phyloP scores from a whole-genome alignment of 306 rosid genomes.

The cucumber (Cucumis sativus) region Cucumber_9930_V3 NC_026655.2:1380001-1380500 shows the following conservation, averaged over 20 bases:
- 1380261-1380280: conserved; percentile 1
- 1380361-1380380: conserved; percentile 23
- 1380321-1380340: conserved; percentile 71
- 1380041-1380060: conserved; percentile 31
- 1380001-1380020: conserved; percentile 74
- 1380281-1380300: conserved; percentile 85
- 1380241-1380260: background rate
- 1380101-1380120: conserved; percentile 11
- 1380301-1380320: conserved; percentile 83
- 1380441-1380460: background rate
- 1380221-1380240: background rate
- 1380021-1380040: conserved; percentile 58
- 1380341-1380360: conserved; percentile 88
- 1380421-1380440: background rate
- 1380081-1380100: background rate
- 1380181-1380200: conserved; percentile 82
- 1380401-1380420: background rate
- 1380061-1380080: background rate
- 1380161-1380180: conserved; percentile 91
- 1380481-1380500: conserved; percentile 93
- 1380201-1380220: conserved; percentile 10
- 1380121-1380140: conserved; percentile 77
- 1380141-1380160: conserved; percentile 83
- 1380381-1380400: background rate
- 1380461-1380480: conserved; percentile 88